phyloP scores from a whole-genome alignment of 805 yeast species.

The Priceomyces haplophilus region DNA sequence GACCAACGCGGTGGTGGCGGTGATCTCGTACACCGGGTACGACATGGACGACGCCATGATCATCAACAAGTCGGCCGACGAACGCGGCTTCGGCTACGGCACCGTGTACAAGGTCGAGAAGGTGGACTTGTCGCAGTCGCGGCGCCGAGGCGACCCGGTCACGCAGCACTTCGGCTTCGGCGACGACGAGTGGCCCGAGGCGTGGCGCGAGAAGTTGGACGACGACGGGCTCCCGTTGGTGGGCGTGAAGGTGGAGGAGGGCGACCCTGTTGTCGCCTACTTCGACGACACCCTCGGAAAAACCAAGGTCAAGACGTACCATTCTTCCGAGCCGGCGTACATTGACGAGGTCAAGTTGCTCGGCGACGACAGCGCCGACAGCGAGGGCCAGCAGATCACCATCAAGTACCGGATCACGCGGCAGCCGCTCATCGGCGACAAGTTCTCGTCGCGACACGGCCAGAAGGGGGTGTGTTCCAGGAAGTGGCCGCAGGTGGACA shows the following conservation, averaged over 20 bases:
- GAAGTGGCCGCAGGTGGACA: constrained; percentile 94
- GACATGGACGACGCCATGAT: constrained; percentile 99
- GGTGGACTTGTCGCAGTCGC: constrained; percentile 70
- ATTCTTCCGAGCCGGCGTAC: constrained; percentile 90
- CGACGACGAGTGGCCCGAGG: constrained; percentile 84
- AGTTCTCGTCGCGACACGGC: constrained; percentile 96
- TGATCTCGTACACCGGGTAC: constrained; percentile 96
- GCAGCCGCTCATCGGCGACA: constrained; percentile 94
- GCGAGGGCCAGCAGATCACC: constrained; percentile 79
- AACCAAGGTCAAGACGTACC: constrained; percentile 89
- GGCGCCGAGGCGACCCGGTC: constrained; percentile 91
- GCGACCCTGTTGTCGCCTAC: constrained; percentile 93
- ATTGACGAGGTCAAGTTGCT: constrained; percentile 92
- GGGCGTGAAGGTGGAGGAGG: constrained; percentile 86
- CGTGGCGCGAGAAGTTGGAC: constrained; percentile 86
- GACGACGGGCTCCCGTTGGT: constrained; percentile 89
- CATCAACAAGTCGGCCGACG: constrained; percentile 93
- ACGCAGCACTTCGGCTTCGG: constrained; percentile 96
- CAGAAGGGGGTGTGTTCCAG: constrained; percentile 98
- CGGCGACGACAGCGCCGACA: constrained; percentile 73
- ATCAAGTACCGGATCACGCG: constrained; percentile 90
- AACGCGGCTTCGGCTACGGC: constrained; percentile 97
- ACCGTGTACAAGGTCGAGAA: constrained; percentile 93
- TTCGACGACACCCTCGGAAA: constrained; percentile 88
- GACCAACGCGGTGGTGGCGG: constrained; percentile 97